A percentile compares a stretch with the other conserved stretches of the same genome.
Evolutionary conservation across 2,329 filamentous ascomycete species (phyloP).

Genomic region (Elsinoe necatrix): DNA sequence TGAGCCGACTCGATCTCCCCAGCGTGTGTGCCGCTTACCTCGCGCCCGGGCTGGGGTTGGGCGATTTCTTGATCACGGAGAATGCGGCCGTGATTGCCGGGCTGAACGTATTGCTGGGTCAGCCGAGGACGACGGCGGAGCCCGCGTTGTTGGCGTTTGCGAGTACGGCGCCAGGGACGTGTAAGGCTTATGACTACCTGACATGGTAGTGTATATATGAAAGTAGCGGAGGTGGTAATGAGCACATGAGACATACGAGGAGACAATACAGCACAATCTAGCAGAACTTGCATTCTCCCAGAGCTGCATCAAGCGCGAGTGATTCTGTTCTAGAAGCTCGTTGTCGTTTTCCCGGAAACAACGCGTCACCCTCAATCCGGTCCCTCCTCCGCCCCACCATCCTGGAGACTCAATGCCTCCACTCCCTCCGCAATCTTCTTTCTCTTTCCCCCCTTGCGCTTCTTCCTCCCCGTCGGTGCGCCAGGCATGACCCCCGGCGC

Average conservation of each 20-base stretch:
- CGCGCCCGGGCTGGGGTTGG: slow-evolving; percentile 35
- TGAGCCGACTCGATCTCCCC: slow-evolving; percentile 33
- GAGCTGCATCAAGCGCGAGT: not conserved
- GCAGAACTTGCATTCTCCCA: not conserved
- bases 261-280: too few relatives aligned
- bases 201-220: not conserved
- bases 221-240: not conserved
- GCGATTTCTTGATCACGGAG: slow-evolving; percentile 41
- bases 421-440: slow-evolving; percentile 21
- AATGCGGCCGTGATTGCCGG: slow-evolving; percentile 35
- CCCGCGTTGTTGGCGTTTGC: slow-evolving; percentile 23
- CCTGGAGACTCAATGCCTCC: slow-evolving; percentile 12
- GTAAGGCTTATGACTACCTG: not conserved
- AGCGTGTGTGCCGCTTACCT: slow-evolving; percentile 34
- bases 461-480: slow-evolving; percentile 30
- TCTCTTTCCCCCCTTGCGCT: slow-evolving; percentile 21
- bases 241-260: not conserved
- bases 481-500: slow-evolving; percentile 34
- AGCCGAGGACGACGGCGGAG: slow-evolving; percentile 31
- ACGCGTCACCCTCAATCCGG: slow-evolving; percentile 3
- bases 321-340: not conserved
- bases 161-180: not conserved
- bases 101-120: slow-evolving; percentile 29
- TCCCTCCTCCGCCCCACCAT: slow-evolving; percentile 10
- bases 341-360: not conserved